Conservation (phyloP, 495 filamentous ascomycete genomes). For the Trichoderma reesei region DNA sequence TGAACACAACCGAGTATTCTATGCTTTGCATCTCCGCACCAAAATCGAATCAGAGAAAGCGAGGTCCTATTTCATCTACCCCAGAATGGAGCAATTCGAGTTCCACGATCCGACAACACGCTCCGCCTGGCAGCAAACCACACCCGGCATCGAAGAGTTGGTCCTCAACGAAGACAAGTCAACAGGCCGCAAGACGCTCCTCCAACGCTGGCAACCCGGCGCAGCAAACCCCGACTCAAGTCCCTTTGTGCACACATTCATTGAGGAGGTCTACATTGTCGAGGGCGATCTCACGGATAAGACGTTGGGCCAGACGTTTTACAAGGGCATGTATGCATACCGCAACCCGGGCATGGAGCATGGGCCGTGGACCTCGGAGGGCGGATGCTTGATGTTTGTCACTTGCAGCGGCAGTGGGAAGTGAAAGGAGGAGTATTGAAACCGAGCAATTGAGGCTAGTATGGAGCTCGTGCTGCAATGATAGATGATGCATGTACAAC, state of each 20-base stretch:
- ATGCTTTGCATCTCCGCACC: background rate
- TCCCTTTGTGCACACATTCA: background rate
- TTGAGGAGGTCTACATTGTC: background rate
- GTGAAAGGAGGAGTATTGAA: background rate
- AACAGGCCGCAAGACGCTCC: background rate
- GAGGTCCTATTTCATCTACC: background rate
- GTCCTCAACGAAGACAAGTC: background rate
- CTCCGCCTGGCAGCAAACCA: background rate
- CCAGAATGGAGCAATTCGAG: conserved; percentile 4
- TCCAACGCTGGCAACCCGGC: background rate
- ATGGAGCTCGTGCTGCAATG: too few species aligned
- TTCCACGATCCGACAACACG: background rate
- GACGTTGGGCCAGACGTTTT: background rate
- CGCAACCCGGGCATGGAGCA: conserved; percentile 4
- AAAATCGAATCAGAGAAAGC: background rate
- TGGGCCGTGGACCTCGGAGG: background rate
- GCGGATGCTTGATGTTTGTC: background rate
- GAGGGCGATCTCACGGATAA: conserved; percentile 2
- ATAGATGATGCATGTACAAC: too few species aligned
- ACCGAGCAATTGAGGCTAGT: too few species aligned
- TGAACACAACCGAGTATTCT: too few species aligned
- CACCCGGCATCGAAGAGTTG: background rate
- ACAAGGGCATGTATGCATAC: conserved; percentile 9
- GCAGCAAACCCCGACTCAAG: background rate
- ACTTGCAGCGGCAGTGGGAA: background rate